Conservation (phyloP, 345 rosid genomes). For the Rhodamnia rubescens region DNA sequence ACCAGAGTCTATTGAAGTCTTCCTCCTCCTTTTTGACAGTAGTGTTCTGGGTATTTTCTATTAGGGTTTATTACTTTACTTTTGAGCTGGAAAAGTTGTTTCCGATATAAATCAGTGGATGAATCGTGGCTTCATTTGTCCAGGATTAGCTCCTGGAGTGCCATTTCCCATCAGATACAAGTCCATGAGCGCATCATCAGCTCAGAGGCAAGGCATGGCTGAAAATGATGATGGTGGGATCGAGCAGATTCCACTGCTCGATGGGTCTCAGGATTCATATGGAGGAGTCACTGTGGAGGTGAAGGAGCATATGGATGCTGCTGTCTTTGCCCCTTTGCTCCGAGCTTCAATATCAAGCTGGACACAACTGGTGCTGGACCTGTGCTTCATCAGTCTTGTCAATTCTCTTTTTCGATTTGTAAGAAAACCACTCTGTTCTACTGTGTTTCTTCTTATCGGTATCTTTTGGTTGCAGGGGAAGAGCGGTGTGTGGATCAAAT, state of each 20-base stretch:
- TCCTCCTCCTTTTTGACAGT: neutral
- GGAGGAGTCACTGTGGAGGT: constrained; percentile 43
- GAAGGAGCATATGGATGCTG: constrained; percentile 28
- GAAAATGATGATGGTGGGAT: neutral
- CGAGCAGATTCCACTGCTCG: constrained; percentile 16
- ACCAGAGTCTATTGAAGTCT: neutral
- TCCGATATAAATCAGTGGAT: neutral
- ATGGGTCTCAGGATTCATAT: constrained; percentile 29
- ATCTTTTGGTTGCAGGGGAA: constrained; percentile 36
- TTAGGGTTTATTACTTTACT: neutral
- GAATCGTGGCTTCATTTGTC: neutral
- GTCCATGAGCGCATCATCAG: constrained; percentile 5
- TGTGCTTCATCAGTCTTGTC: neutral
- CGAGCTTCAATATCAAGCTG: constrained; percentile 39
- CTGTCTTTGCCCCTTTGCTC: constrained; percentile 28
- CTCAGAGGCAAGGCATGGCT: constrained; percentile 1
- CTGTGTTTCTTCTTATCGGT: neutral
- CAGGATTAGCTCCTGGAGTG: neutral
- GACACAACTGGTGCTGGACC: constrained; percentile 31
- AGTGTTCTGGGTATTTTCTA: neutral
- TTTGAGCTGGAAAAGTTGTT: neutral
- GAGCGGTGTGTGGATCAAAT: constrained; percentile 62
- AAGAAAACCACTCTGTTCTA: neutral
- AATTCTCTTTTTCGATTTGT: neutral
- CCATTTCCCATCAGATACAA: neutral